These are phyloP conservation scores for Phaffia australis DNA, from an alignment of 768 basidiomycete genomes.

Conservation along the genomic window DNA sequence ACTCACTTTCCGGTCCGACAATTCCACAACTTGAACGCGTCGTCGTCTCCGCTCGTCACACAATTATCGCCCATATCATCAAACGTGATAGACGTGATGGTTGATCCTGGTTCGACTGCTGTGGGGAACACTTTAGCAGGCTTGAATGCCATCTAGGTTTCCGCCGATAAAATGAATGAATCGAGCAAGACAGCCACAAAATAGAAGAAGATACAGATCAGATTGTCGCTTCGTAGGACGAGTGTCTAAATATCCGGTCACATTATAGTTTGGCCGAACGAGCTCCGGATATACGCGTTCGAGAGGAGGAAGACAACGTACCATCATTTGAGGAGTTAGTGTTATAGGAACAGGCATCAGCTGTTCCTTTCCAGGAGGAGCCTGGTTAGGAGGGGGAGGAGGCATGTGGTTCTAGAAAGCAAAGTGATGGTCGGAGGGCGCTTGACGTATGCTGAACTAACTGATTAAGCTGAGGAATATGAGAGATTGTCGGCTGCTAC, in stretches of 20 bases:
- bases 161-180: background rate
- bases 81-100: slow-evolving; percentile 71
- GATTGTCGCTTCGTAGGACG: background rate
- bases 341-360: no score
- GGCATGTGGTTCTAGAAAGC: no score
- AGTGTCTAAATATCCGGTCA: background rate
- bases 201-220: background rate
- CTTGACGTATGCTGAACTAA: no score
- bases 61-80: slow-evolving; percentile 81
- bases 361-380: no score
- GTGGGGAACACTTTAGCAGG: slow-evolving; percentile 79
- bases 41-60: slow-evolving; percentile 82
- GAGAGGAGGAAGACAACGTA: background rate
- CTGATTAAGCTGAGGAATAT: no score
- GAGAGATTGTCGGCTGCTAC: no score
- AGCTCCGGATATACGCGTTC: background rate
- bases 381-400: no score
- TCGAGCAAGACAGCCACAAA: background rate
- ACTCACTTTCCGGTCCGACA: slow-evolving; percentile 90
- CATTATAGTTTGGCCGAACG: background rate
- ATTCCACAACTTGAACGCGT: slow-evolving; percentile 78
- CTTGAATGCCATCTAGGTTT: slow-evolving; percentile 57
- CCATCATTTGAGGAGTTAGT: no score
- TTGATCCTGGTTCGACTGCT: slow-evolving; percentile 54
- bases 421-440: no score